Percentiles rank a stretch among this genome's conserved stretches.
Evolutionary conservation across 371 early-diverging fungal genomes (phyloP).

Genomic region (Umbelopsis sp.): DNA sequence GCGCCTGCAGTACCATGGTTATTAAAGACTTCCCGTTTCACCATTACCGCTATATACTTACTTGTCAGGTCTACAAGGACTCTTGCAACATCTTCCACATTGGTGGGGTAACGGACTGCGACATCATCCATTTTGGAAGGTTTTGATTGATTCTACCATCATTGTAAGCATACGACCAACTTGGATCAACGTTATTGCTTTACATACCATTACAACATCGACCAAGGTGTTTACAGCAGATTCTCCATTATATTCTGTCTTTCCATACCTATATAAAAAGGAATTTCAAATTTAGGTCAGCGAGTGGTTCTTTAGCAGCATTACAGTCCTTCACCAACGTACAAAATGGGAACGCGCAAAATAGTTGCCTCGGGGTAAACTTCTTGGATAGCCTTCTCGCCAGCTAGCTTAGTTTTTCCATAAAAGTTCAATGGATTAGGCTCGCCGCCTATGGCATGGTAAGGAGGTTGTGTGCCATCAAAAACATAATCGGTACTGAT

Average conservation of each 20-base stretch:
- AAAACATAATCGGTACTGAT: conserved; percentile 94
- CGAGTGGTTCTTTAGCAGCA: too few species aligned
- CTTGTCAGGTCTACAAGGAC: conserved; percentile 65
- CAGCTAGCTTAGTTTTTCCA: conserved; percentile 74
- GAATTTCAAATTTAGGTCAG: not conserved
- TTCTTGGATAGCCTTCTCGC: conserved; percentile 69
- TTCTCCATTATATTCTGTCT: conserved; percentile 67
- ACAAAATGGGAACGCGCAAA: conserved; percentile 82
- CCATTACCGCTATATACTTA: conserved; percentile 22
- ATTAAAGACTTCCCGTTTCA: not conserved
- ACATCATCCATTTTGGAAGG: conserved; percentile 68
- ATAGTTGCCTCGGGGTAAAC: conserved; percentile 64
- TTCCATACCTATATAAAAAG: conserved; percentile 58
- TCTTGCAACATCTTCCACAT: conserved; percentile 71
- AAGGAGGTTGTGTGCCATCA: conserved; percentile 84
- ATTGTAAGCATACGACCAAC: not conserved
- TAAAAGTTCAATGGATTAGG: conserved; percentile 86
- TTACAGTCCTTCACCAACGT: conserved; percentile 4
- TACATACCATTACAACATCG: conserved; percentile 58
- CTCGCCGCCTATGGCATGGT: conserved; percentile 61
- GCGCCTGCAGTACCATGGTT: conserved; percentile 32
- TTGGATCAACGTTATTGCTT: not conserved
- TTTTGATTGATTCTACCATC: conserved; percentile 36
- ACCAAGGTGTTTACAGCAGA: conserved; percentile 79
- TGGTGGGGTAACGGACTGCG: conserved; percentile 78